Percentiles rank a stretch among this genome's conserved stretches.
These are phyloP conservation scores for Lichtheimia ornata DNA, from an alignment of 371 early-diverging fungal species.

Conservation along the genomic window DNA sequence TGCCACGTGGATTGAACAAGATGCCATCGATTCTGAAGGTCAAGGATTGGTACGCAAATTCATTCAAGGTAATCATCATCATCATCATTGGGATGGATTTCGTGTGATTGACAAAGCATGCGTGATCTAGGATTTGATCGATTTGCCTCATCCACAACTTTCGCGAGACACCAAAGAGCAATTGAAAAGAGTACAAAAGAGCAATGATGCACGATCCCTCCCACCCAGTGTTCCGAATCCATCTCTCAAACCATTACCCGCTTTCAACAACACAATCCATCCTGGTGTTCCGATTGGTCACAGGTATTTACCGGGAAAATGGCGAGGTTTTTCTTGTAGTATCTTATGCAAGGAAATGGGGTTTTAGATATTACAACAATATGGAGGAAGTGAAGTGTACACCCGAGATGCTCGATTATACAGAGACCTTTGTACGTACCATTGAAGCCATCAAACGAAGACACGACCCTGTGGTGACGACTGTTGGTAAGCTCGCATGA, in stretches of 20 bases:
- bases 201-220: slow-evolving; percentile 14
- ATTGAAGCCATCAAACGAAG: slow-evolving; percentile 90
- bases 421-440: slow-evolving; percentile 77
- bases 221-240: slow-evolving; percentile 69
- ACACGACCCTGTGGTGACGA: slow-evolving; percentile 93
- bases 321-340: background rate
- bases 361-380: slow-evolving; percentile 59
- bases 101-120: background rate
- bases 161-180: slow-evolving; percentile 36
- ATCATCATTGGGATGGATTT: background rate
- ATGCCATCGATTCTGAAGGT: slow-evolving; percentile 93
- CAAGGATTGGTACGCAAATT: slow-evolving; percentile 94
- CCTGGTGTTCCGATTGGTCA: slow-evolving; percentile 35
- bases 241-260: slow-evolving; percentile 30
- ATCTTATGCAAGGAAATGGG: background rate
- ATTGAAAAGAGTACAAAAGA: slow-evolving; percentile 16
- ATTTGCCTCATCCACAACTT: slow-evolving; percentile 69
- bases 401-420: slow-evolving; percentile 77
- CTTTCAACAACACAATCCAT: slow-evolving; percentile 15
- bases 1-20: slow-evolving; percentile 82
- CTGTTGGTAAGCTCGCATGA: slow-evolving; percentile 60
- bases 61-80: slow-evolving; percentile 72
- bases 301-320: slow-evolving; percentile 21
- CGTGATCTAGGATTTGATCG: slow-evolving; percentile 58
- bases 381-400: slow-evolving; percentile 65